Evolutionary conservation across 1,284 basidiomycete species (phyloP), one percentile per base, ranked within the genome.

Genomic region (Anthracocystis walkeri): DNA sequence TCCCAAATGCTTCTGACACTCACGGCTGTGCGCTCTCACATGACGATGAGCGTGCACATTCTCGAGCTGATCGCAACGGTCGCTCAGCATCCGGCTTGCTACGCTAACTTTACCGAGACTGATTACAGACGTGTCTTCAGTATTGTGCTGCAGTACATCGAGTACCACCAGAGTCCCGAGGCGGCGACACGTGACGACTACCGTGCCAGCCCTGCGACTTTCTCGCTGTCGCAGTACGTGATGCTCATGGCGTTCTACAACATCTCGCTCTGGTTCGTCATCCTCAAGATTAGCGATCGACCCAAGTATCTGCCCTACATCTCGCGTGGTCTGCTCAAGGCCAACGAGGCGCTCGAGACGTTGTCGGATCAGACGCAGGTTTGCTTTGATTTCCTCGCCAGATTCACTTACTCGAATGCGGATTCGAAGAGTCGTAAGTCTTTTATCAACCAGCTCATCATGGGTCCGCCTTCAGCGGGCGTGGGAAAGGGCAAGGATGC

Each of bases 111-210:
- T 77, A 96, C 93, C 7, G 93, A 96, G 77, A 89, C 88, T 51
- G 93, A 99, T 84, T 99, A 92, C 87, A 93, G 93, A 84, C 91
- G 93, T 87, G 92, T 99, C 0, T 98, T 99, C 81, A 94, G 92
- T 11, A 94, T 99, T 25, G 94, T 95, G 8, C 87, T 98, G 66
- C 93, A 95, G 84, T 99, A 97, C 86, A 91, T 99, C 64, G 92
- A 95, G 76, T 90, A 95, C 78, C 83, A 84, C 54, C 81, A 86
- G 52, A 81, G 78, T 60, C 67, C 68, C 23, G 77, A 75, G 18
- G 80, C 80, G 11, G 67, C 75, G 14, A 73, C 71, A 7, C 78
- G 78, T 35, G 82, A 84, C 45, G 80, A 82, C 58, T 78, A 79
- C 33, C 72, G 78, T 12, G 69, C 79, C 12, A 83, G 77, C 50